These are phyloP conservation scores for Colletotrichum paranaense DNA, from an alignment of 2,329 filamentous ascomycete genomes.

Conservation along the genomic window DNA sequence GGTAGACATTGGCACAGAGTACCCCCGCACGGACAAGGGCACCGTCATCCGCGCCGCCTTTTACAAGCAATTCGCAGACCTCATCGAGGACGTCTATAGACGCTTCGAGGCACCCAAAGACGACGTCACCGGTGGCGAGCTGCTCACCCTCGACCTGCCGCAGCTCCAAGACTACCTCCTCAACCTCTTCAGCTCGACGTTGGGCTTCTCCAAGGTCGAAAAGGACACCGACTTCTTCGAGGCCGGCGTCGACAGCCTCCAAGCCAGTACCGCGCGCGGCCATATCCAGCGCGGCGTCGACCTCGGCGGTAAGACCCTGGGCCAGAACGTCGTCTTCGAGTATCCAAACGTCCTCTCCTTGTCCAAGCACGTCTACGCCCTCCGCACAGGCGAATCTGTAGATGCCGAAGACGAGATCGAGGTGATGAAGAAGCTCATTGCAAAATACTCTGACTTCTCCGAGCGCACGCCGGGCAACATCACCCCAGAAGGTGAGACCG, in stretches of 20 bases:
- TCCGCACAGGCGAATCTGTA: constrained; percentile 36
- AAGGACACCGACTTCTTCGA: constrained; percentile 53
- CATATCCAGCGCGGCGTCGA: constrained; percentile 52
- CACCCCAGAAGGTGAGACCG: constrained; percentile 43
- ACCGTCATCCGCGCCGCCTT: constrained; percentile 58
- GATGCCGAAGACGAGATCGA: constrained; percentile 41
- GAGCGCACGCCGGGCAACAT: constrained; percentile 38
- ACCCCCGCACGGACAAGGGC: constrained; percentile 62
- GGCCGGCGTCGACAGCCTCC: constrained; percentile 57
- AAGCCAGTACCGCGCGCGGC: constrained; percentile 56
- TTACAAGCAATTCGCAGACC: constrained; percentile 54
- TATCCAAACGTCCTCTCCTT: constrained; percentile 49
- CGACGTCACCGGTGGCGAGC: constrained; percentile 11
- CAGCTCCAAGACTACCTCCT: constrained; percentile 43
- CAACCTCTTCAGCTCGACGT: constrained; percentile 39
- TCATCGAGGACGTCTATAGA: constrained; percentile 52
- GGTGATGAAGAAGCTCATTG: constrained; percentile 47
- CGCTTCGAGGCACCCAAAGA: constrained; percentile 31
- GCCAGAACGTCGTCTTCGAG: constrained; percentile 55
- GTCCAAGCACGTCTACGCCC: constrained; percentile 43
- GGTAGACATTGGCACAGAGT: constrained; percentile 55
- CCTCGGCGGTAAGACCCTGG: constrained; percentile 44
- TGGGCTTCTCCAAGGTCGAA: constrained; percentile 44
- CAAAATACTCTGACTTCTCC: constrained; percentile 50
- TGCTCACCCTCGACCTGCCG: constrained; percentile 22